Evolutionary conservation across 352 stramenopile species (phyloP).

Genomic region (Phytopythium aichiense): DNA sequence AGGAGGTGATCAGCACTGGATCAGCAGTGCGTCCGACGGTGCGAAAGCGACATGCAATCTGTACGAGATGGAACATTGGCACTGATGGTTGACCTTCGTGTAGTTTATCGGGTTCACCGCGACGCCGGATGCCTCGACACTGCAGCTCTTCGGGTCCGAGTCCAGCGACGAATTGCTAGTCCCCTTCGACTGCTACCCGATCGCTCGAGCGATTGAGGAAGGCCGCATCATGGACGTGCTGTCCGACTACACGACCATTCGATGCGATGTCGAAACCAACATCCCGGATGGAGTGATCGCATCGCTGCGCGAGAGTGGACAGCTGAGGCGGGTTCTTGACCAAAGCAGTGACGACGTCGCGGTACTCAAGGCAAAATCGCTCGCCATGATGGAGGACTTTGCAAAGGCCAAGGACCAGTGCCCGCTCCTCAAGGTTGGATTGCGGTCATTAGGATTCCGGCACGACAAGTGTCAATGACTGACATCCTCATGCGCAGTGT

Average conservation of each 20-base stretch:
- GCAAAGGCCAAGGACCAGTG: slow-evolving; percentile 16
- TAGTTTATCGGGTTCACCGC: slow-evolving; percentile 84
- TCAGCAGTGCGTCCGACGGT: slow-evolving; percentile 37
- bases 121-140: slow-evolving; percentile 59
- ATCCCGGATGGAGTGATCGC: slow-evolving; percentile 32
- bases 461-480: slow-evolving; percentile 11
- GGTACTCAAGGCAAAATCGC: slow-evolving; percentile 62
- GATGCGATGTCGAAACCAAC: slow-evolving; percentile 51
- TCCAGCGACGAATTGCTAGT: slow-evolving; percentile 10
- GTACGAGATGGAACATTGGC: background rate
- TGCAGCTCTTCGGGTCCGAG: slow-evolving; percentile 63
- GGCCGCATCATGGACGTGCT: slow-evolving; percentile 62
- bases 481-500: slow-evolving; percentile 27
- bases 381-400: slow-evolving; percentile 78
- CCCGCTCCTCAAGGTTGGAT: slow-evolving; percentile 27
- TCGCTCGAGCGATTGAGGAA: slow-evolving; percentile 49
- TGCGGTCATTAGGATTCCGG: background rate
- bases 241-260: slow-evolving; percentile 52
- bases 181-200: slow-evolving; percentile 77
- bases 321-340: slow-evolving; percentile 50
- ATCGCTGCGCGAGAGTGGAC: slow-evolving; percentile 19
- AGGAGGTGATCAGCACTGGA: slow-evolving; percentile 51
- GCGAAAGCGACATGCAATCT: background rate
- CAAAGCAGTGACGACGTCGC: slow-evolving; percentile 52
- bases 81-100: background rate